A percentile compares a stretch with the other conserved stretches of the same genome.
Conservation (phyloP, 2,329 filamentous ascomycete species). For the Phyllachora maydis region DNA sequence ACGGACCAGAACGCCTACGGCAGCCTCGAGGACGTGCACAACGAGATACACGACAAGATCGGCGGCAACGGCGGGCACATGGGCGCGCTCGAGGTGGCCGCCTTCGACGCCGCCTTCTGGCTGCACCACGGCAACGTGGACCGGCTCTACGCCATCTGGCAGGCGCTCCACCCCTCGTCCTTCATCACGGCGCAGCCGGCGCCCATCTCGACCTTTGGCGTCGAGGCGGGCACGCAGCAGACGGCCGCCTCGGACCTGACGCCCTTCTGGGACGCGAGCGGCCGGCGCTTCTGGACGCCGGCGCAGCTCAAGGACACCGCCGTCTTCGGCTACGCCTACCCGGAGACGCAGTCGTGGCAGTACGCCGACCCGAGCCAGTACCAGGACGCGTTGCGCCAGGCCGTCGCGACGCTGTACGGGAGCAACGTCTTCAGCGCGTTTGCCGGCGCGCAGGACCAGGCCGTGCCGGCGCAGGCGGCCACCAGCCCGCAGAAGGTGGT, state of each 20-base stretch:
- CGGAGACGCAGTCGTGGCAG: constrained; percentile 8
- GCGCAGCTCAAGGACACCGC: constrained; percentile 7
- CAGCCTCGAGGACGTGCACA: constrained; percentile 17
- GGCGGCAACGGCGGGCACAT: constrained; percentile 25
- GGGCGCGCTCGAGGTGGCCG: constrained; percentile 29
- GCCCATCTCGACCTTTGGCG: constrained; percentile 9
- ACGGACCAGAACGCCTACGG: constrained; percentile 5
- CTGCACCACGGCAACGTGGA: constrained; percentile 45
- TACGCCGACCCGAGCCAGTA: constrained; percentile 5
- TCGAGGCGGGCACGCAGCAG: constrained; percentile 4
- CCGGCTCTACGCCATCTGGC: constrained; percentile 38
- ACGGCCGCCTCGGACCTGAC: constrained; percentile 6
- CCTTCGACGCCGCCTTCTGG: constrained; percentile 40
- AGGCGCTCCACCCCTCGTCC: constrained; percentile 17
- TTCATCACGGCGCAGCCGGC: constrained; percentile 11
- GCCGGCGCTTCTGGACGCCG: constrained; percentile 10
- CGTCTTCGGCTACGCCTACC: constrained; percentile 10
- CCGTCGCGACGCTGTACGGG: constrained; percentile 5
- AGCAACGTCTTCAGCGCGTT: constrained; percentile 6
- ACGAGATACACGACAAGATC: constrained; percentile 13
- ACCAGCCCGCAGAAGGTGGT: neutral
- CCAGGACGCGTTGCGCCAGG: constrained; percentile 5
- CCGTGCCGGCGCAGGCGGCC: too few relatives aligned
- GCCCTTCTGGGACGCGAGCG: constrained; percentile 11
- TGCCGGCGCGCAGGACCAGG: too few relatives aligned